These are phyloP conservation scores for Aciculoconidium aculeatum DNA, from an alignment of 805 yeast species.

Conservation along the genomic window DNA sequence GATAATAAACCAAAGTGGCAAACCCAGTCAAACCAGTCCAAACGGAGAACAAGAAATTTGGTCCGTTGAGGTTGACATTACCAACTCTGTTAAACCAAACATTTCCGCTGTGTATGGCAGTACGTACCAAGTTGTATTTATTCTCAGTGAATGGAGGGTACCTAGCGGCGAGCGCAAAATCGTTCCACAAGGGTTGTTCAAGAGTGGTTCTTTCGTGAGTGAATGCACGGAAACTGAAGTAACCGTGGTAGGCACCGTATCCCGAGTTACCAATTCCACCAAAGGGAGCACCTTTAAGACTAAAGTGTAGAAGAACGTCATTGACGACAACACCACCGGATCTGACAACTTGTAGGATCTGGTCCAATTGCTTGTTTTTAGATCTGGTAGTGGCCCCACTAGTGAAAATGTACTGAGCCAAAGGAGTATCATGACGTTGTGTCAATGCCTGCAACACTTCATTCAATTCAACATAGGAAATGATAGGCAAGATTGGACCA, in stretches of 20 bases:
- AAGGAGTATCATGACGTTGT: conserved; percentile 61
- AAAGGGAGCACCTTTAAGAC: conserved; percentile 66
- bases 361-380: conserved; percentile 39
- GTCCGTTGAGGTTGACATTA: conserved; percentile 29
- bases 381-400: conserved; percentile 35
- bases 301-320: conserved; percentile 70
- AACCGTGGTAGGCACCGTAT: conserved; percentile 77
- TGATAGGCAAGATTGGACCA: conserved; percentile 79
- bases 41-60: conserved; percentile 23
- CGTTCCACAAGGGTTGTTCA: conserved; percentile 62
- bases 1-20: conserved; percentile 19
- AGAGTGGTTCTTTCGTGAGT: conserved; percentile 68
- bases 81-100: conserved; percentile 38
- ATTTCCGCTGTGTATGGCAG: conserved; percentile 24
- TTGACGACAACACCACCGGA: conserved; percentile 71
- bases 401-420: conserved; percentile 70
- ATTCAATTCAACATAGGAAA: conserved; percentile 44
- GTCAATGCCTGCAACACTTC: conserved; percentile 41
- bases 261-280: conserved; percentile 92
- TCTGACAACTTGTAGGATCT: conserved; percentile 47
- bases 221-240: conserved; percentile 55
- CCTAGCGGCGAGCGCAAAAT: conserved; percentile 50
- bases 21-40: conserved; percentile 30
- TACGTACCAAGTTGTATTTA: conserved; percentile 27
- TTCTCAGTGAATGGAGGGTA: conserved; percentile 53